These are phyloP conservation scores for Mycena polygramma DNA, from an alignment of 768 basidiomycete species.

Conservation along the genomic window DNA sequence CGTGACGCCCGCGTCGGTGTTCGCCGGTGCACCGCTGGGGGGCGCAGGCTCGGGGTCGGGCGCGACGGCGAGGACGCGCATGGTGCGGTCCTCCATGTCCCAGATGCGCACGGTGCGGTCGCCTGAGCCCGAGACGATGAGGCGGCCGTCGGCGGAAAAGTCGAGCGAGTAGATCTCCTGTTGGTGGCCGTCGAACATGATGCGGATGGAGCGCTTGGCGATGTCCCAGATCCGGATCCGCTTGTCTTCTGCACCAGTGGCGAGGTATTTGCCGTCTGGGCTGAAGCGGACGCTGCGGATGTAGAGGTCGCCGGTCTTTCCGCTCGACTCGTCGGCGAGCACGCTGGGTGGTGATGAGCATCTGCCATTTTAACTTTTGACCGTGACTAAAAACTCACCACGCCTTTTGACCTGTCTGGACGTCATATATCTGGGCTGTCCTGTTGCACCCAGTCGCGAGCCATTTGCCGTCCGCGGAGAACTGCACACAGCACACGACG, in stretches of 20 bases:
- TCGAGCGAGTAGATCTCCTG: conserved; percentile 96
- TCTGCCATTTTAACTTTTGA: conserved; percentile 7
- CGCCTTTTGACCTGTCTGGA: conserved; percentile 88
- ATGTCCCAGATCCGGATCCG: conserved; percentile 98
- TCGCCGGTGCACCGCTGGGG: conserved; percentile 32
- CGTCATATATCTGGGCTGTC: conserved; percentile 96
- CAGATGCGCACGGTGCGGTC: conserved; percentile 54
- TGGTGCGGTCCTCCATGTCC: conserved; percentile 43
- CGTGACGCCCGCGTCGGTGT: conserved; percentile 68
- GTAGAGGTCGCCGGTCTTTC: conserved; percentile 86
- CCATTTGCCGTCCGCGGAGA: conserved; percentile 93
- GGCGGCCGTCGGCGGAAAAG: conserved; percentile 81
- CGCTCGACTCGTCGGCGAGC: conserved; percentile 79
- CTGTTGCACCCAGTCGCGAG: conserved; percentile 95
- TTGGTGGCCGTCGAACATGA: conserved; percentile 85
- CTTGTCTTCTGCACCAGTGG: conserved; percentile 96
- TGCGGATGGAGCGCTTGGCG: conserved; percentile 75
- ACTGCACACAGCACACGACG: conserved; percentile 89
- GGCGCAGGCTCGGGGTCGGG: conserved; percentile 25
- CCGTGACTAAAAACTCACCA: conserved; percentile 66
- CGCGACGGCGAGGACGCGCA: conserved; percentile 39
- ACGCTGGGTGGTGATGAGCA: conserved; percentile 60
- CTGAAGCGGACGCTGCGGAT: conserved; percentile 96
- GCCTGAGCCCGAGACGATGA: conserved; percentile 86
- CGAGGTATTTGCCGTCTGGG: conserved; percentile 92